These are phyloP conservation scores for Colletotrichum lini DNA, from an alignment of 2,329 filamentous ascomycete genomes.

Conservation along the genomic window DNA sequence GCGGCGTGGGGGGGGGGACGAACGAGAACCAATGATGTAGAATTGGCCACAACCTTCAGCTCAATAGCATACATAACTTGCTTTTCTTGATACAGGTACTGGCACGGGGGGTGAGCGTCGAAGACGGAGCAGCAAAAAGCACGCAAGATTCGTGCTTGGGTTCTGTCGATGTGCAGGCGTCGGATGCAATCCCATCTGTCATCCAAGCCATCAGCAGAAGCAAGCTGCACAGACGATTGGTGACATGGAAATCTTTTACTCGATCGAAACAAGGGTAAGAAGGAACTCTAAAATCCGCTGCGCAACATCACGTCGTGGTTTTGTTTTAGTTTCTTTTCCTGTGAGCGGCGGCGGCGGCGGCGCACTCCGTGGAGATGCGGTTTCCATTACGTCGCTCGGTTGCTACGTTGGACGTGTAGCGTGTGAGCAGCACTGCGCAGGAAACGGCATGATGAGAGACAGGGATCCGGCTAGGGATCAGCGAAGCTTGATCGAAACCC, in stretches of 20 bases:
- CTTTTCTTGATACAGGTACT: background rate
- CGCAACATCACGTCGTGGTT: background rate
- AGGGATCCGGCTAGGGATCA: slow-evolving; percentile 29
- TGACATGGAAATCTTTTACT: slow-evolving; percentile 27
- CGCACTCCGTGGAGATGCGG: slow-evolving; percentile 29
- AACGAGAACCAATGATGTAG: slow-evolving; percentile 15
- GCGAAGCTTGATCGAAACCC: slow-evolving; percentile 33
- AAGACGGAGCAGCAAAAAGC: background rate
- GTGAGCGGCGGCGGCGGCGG: background rate
- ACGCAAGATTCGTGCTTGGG: background rate
- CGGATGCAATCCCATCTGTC: background rate
- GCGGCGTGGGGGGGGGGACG: slow-evolving; percentile 7
- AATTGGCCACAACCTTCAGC: slow-evolving; percentile 24
- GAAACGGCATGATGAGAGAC: slow-evolving; percentile 13
- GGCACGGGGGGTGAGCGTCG: background rate
- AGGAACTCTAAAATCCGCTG: slow-evolving; percentile 8
- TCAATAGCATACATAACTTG: slow-evolving; percentile 36
- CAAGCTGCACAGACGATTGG: slow-evolving; percentile 9
- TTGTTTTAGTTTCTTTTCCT: background rate
- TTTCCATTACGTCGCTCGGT: slow-evolving; percentile 35
- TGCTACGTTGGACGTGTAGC: slow-evolving; percentile 4
- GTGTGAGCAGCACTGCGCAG: background rate
- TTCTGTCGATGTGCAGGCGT: background rate
- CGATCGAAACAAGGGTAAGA: slow-evolving; percentile 20
- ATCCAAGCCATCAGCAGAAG: background rate